Conservation (phyloP, 331 rosid species). For the Acacia pycnantha region DNA sequence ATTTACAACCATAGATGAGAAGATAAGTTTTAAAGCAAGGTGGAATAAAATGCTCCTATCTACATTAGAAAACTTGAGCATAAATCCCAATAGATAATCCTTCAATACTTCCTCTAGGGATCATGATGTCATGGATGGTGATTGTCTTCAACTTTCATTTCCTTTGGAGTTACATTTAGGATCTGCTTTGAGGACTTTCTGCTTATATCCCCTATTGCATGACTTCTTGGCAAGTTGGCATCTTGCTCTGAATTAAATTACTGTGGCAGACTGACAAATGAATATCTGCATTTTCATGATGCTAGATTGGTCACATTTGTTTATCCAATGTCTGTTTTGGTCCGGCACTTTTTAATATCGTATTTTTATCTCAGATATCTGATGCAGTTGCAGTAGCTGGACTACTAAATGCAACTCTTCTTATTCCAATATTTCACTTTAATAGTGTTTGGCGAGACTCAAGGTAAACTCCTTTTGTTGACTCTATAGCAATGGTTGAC, state of each 20-base stretch:
- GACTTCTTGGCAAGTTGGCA: background rate
- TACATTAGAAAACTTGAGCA: background rate
- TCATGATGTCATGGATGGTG: slow-evolving; percentile 22
- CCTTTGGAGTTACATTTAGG: slow-evolving; percentile 7
- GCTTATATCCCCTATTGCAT: slow-evolving; percentile 1
- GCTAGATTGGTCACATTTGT: slow-evolving; percentile 8
- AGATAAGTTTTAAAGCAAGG: background rate
- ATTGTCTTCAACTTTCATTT: slow-evolving; percentile 16
- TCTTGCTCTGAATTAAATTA: background rate
- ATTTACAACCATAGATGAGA: background rate
- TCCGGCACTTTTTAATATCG: slow-evolving; percentile 27
- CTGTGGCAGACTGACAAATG: slow-evolving; percentile 3
- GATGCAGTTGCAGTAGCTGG: slow-evolving; percentile 99
- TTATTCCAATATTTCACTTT: slow-evolving; percentile 92
- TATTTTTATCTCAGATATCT: slow-evolving; percentile 58
- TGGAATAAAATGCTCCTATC: background rate
- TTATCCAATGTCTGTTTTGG: slow-evolving; percentile 13
- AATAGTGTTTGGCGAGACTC: slow-evolving; percentile 98
- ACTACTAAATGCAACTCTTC: slow-evolving; percentile 83
- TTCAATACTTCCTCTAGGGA: background rate
- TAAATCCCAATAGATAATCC: background rate
- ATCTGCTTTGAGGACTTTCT: background rate
- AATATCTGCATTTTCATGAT: slow-evolving; percentile 9
- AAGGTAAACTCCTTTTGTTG: slow-evolving; percentile 47
- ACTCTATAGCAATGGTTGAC: slow-evolving; percentile 16